Evolutionary conservation across 1,284 basidiomycete species (phyloP), one percentile per base, ranked within the genome.

Genomic region (Pyrrhoderma lamaoense): DNA sequence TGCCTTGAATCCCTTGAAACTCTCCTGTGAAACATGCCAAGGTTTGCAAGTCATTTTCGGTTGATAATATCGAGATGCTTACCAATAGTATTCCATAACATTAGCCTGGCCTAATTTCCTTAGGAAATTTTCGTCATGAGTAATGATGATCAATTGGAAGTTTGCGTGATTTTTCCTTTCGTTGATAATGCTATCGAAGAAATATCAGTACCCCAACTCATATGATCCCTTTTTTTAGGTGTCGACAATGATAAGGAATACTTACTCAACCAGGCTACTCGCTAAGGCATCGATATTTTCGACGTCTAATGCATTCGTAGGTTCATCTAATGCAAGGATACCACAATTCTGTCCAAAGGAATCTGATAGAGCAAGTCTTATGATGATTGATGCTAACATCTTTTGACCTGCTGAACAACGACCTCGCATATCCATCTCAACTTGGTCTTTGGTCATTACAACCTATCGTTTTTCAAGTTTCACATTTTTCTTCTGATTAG

Each of bases 381-480:
- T 99, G 65, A 99, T 93, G 67, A 99, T 98, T n/a, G 92, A 96
- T 23, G 96, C 96, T 53, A 99, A 72, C 75, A 98, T 97, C 70
- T 99, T 99, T 68, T 99, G 96, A 0, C 96, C 96, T 0, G 96
- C 96, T 18, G 90, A 94, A 68, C 96, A 99, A 55, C 96, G 83
- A 23, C 96, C 96, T 54, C 95, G 85, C 95, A 99, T 99, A 66
- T 99, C 95, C 85, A 99, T 94, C 69, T 99, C 95, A 1, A 97
- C 93, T 62, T 93, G 87, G 65, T 98, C 94, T 71, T 98, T 99
- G 55, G 89, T 89, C 95, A 99, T 99, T 58, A 96, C 93, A 46
- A 96, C 90, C 89, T 93, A 60, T 42, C 54, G 44, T 19, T n/a
- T 19, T 3, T 35, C 16, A 5, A 54, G n/a, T n/a, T n/a, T n/a